Evolutionary conservation across 441 rosid genomes (phyloP), one percentile per base, ranked within the genome.

Genomic region (Bocquillonia castaneifolia): DNA sequence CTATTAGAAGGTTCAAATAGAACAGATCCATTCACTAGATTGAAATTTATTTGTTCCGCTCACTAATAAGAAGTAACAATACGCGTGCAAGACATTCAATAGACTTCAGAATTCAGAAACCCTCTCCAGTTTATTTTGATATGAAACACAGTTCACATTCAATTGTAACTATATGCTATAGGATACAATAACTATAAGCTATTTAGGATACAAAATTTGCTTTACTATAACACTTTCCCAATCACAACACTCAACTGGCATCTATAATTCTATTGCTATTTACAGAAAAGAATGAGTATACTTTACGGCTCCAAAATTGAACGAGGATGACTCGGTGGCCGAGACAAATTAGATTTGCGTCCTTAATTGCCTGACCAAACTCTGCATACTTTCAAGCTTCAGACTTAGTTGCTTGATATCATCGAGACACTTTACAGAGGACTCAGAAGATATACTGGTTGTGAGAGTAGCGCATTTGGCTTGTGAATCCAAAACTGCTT

Each of bases 361-460:
- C 71, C 86, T 81, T 74, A 94, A 74, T 73, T 82, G 85, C 68
- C 62, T 78, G 80, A 94, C 47, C 68, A 92, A 70, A 68, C 76
- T 71, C 83, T 84, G 89, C 82, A 94, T 81, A 51, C 68, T 74
- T 66, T 88, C 89, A 7, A 94, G 86, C 71, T 85, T 88, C 83
- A 81, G 79, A 29, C 78, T 72, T 15, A 94, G 85, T 66, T 85
- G 90, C 51, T 85, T 78, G 18, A 85, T 66, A 55, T 65, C 79
- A 6, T 63, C 60, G 53, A 85, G 71, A 60, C 79, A 77, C 57
- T 80, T 76, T 1, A 25, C 15, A 0, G 88, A 76, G 32, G 84
- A 75, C 23, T 79, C 83, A 70, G 63, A 63, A 22, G 81, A 74
- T 22, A 84, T 48, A 39, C 74, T 75, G 7, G 82, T 73, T 31